Evolutionary conservation across 371 early-diverging fungal species (phyloP).

Genomic region (Rhizopus sp.): DNA sequence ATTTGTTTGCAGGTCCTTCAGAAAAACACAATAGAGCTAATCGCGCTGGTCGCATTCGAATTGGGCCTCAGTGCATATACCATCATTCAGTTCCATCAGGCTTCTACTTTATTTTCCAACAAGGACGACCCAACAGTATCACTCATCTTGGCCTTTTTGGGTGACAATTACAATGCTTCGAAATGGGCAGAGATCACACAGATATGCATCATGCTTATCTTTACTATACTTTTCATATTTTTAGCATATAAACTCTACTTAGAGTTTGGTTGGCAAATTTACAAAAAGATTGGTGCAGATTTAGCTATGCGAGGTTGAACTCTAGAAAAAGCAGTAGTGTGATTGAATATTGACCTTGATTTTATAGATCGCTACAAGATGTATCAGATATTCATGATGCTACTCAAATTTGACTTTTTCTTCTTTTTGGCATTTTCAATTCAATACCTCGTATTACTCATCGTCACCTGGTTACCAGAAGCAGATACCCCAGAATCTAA

Average conservation of each 20-base stretch:
- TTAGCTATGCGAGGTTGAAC: constrained; percentile 71
- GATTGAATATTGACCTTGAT: not conserved
- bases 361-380: constrained; percentile 71
- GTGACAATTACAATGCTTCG: constrained; percentile 33
- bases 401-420: constrained; percentile 88
- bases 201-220: constrained; percentile 44
- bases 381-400: constrained; percentile 86
- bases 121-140: constrained; percentile 16
- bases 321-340: not conserved
- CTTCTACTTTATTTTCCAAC: constrained; percentile 33
- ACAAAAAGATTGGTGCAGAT: constrained; percentile 91
- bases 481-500: constrained; percentile 54
- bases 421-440: constrained; percentile 86
- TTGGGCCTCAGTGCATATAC: constrained; percentile 51
- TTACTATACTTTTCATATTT: constrained; percentile 35
- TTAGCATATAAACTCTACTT: constrained; percentile 50
- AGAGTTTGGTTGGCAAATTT: constrained; percentile 81
- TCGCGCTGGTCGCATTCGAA: constrained; percentile 52
- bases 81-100: constrained; percentile 51
- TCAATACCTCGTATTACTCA: constrained; percentile 79
- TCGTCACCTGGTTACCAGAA: constrained; percentile 56
- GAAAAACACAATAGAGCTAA: constrained; percentile 52
- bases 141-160: constrained; percentile 22
- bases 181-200: constrained; percentile 53
- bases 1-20: constrained; percentile 38